Conservation (phyloP, 805 yeast species). For the Lachancea fermentati region DNA sequence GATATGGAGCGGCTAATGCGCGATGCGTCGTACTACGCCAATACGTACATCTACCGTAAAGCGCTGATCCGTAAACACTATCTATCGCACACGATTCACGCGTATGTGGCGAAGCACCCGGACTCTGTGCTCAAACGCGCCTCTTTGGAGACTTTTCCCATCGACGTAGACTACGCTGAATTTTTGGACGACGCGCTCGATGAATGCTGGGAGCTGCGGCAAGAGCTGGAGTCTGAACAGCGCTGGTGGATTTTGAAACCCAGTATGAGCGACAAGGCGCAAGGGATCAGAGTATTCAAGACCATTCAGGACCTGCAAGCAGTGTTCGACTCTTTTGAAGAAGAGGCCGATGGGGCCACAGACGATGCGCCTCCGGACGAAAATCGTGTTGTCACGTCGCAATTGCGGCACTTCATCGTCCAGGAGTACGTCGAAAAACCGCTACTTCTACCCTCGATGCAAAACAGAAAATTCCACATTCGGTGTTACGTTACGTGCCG, state of each 20-base stretch:
- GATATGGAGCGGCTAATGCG: slow-evolving; percentile 56
- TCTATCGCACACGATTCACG: slow-evolving; percentile 75
- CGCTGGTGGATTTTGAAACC: slow-evolving; percentile 90
- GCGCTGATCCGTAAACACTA: slow-evolving; percentile 89
- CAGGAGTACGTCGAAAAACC: slow-evolving; percentile 77
- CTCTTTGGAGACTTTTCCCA: slow-evolving; percentile 67
- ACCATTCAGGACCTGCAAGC: slow-evolving; percentile 74
- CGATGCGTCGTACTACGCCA: slow-evolving; percentile 48
- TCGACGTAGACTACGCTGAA: slow-evolving; percentile 94
- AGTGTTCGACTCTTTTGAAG: slow-evolving; percentile 83
- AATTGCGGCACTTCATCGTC: slow-evolving; percentile 82
- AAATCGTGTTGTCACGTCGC: slow-evolving; percentile 76
- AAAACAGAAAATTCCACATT: slow-evolving; percentile 77
- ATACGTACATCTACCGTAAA: slow-evolving; percentile 83
- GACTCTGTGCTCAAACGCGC: slow-evolving; percentile 51
- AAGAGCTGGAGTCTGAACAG: slow-evolving; percentile 51
- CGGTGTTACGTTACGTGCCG: slow-evolving; percentile 74
- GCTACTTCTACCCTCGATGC: slow-evolving; percentile 53
- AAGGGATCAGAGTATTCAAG: slow-evolving; percentile 81
- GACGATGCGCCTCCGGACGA: slow-evolving; percentile 38
- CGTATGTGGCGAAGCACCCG: slow-evolving; percentile 71
- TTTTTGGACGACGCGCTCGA: slow-evolving; percentile 90
- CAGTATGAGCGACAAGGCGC: slow-evolving; percentile 95
- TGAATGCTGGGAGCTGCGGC: slow-evolving; percentile 83
- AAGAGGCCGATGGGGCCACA: slow-evolving; percentile 58